A percentile compares a stretch with the other conserved stretches of the same genome.
phyloP scores from a whole-genome alignment of 1,284 basidiomycete species.

The Trichosporon inkin region DNA sequence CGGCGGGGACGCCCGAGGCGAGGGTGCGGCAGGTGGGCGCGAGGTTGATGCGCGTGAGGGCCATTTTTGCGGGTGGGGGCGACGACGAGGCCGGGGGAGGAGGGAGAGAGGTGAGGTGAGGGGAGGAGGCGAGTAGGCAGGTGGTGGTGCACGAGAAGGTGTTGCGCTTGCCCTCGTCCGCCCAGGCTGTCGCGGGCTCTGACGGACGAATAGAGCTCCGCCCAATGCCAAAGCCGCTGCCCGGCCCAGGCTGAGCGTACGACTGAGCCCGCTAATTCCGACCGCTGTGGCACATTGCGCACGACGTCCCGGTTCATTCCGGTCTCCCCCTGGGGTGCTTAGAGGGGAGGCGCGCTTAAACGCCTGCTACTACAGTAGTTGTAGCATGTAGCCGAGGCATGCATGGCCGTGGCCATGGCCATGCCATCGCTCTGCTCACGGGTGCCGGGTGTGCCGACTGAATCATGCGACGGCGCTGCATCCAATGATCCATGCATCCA shows the following conservation, averaged over 20 bases:
- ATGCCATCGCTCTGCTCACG: too few species aligned
- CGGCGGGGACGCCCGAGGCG: constrained; percentile 87
- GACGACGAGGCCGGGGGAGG: constrained; percentile 7
- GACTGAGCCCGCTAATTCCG: constrained; percentile 7
- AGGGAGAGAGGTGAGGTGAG: constrained; percentile 6
- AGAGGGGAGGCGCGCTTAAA: neutral
- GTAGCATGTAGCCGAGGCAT: neutral
- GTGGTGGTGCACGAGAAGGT: neutral
- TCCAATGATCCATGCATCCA: too few species aligned
- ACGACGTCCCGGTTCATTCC: neutral
- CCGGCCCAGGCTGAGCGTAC: neutral
- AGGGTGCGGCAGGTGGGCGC: constrained; percentile 73
- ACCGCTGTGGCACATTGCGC: constrained; percentile 5
- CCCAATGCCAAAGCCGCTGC: neutral
- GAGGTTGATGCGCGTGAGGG: constrained; percentile 59
- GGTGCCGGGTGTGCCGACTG: too few species aligned
- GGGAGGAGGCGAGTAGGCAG: neutral
- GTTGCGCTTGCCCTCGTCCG: too few species aligned
- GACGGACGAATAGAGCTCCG: constrained; percentile 8
- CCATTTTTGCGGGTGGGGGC: constrained; percentile 26
- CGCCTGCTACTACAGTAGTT: neutral
- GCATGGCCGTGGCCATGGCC: too few species aligned
- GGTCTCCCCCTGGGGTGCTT: neutral
- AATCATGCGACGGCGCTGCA: too few species aligned
- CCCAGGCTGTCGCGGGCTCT: neutral